Base-by-base conservation (phyloP, 805 yeast species). In the Candida nonsorbophila region DNA sequence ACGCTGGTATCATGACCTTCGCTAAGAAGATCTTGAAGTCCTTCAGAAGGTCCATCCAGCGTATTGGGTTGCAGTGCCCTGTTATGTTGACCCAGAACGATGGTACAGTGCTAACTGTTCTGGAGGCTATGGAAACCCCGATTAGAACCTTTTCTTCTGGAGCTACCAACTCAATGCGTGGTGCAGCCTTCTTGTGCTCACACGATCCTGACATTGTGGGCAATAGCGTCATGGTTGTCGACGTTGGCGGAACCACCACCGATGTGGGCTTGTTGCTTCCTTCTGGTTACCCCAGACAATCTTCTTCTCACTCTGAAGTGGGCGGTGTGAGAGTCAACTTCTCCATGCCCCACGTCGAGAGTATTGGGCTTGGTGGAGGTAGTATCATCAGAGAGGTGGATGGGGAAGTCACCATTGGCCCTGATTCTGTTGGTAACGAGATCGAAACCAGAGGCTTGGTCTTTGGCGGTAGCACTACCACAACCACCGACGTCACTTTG, bases 211-310 rank as follows among this genome's bases (percentile, higher is more conserved):
- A 19, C 7, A 11, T 26, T 11, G 16, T 14, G 4, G 41, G 34
- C 9, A 32, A 38, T 12, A 20, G 22, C 11, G 20, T 36, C 14
- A 36, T 38, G 26, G 43, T 69, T n/a, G 59, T 59, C 19, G 75
- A 69, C 41, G 59, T 69, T 22, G 75, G 75, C n/a, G 75, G 74
- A 8, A 69, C 75, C 7, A 69, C 75, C 3, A 49, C 72, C 5
- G 74, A 69, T 41, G 69, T 67, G n/a, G 74, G 75, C 6, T 35
- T 66, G 26, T 38, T 69, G 18, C 42, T 69, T 7, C 60, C 69
- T 5, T 40, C 61, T 13, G 74, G 74, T 1, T 69, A 66, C 43
- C 75, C 74, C 5, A 45, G 72, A 16, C 72, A 67, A 33, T 52
- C 69, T 3, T 57, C 72, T 1, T 52, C 71, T 5, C 58, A 57